Base-by-base conservation (phyloP, 2,329 filamentous ascomycete genomes). In the Colletotrichum costaricense region DNA sequence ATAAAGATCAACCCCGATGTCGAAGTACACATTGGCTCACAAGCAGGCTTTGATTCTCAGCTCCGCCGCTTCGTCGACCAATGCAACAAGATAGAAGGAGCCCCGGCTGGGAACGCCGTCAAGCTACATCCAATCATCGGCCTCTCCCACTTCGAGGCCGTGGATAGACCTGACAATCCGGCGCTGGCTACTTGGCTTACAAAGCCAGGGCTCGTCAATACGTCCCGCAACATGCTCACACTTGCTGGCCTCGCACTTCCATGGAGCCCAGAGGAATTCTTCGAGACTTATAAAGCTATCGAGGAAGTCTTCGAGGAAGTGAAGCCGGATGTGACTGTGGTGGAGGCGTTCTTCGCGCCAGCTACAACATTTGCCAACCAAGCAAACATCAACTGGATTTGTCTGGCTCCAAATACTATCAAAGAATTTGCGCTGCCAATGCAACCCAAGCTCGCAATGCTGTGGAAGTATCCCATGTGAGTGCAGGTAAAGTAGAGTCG, bases 341-440 rank as follows among this genome's bases (percentile, higher is more conserved):
- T 28, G 14, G 54, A 57, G 24, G 14, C 22, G 7, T 57, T 57
- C 22, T 57, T 57, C 6, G 24, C 54, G 5, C 54, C 54, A 11
- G 54, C 54, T 8, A 28, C 24, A 28, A 57, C 54, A 14, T 57
- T 26, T 14, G 22, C 22, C 14, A 22, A 57, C 54, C 22, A 57
- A 14, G 54, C 54, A 9, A 57, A 57, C 0, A 75, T 81, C 42
- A 80, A 80, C 6, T 81, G 80, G 49, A 78, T 83, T 0, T 76
- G 86, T 1, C 77, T 88, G 7, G 84, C 83, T 60, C 86, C 86
- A 1, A 88, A 86, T 49, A 79, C 85, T 55, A 76, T 84, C 80
- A 78, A 86, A 76, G 80, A 86, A 70, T 83, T 84, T 76, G 75
- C 85, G 49, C 58, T 74, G 1, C 79, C 80, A 4, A 75, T 80